Evolutionary conservation across 257 asterid species (phyloP).

Genomic region (Solanum virginianum): DNA sequence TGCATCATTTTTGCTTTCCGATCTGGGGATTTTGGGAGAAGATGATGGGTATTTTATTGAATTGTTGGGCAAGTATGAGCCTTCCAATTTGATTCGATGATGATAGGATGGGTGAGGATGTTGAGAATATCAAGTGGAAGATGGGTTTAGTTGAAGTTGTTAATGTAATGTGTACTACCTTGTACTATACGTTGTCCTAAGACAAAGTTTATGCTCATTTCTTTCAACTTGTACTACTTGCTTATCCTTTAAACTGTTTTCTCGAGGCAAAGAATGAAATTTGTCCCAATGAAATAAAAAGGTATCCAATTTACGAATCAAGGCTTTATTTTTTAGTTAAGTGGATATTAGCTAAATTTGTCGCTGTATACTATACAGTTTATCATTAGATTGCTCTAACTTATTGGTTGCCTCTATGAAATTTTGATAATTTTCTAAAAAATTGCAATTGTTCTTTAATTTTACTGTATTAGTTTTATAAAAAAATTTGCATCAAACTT

Average conservation of each 20-base stretch:
- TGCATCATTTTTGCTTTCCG: slow-evolving; percentile 59
- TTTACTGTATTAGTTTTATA: no score
- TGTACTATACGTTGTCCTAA: not conserved
- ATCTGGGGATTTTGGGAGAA: not conserved
- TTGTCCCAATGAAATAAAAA: no score
- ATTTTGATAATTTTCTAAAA: no score
- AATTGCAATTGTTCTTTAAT: no score
- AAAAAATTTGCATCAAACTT: no score
- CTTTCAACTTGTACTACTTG: not conserved
- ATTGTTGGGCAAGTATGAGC: not conserved
- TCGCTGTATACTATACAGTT: no score
- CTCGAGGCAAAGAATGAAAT: no score
- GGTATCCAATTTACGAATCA: no score
- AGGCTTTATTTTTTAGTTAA: no score
- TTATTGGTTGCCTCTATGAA: no score
- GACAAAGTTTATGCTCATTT: not conserved
- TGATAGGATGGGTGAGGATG: not conserved
- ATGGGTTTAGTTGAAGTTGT: not conserved
- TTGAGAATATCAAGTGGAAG: not conserved
- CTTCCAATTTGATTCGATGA: not conserved
- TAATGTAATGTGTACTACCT: not conserved
- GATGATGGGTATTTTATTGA: not conserved
- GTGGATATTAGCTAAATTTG: no score
- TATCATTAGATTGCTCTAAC: no score
- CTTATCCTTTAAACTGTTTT: not conserved